Percentiles rank a stretch among this genome's conserved stretches.
phyloP scores from a whole-genome alignment of 257 asterid genomes.

The Primulina tabacum region DNA sequence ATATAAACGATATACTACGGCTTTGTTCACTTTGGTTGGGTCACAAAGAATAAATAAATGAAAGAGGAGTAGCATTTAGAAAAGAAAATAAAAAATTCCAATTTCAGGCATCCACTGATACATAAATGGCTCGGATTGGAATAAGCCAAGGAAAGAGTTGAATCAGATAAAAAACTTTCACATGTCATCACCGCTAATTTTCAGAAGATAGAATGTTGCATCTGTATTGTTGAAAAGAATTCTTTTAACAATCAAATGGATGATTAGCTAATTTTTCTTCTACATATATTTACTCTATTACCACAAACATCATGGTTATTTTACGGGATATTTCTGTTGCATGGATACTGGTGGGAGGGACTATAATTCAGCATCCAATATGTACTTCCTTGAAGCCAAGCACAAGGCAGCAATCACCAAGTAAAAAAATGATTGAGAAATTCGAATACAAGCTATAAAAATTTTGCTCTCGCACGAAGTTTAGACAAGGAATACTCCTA shows the following conservation, averaged over 20 bases:
- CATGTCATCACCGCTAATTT: not conserved
- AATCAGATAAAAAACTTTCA: too few relatives aligned
- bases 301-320: too few relatives aligned
- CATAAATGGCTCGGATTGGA: not conserved
- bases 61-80: not conserved
- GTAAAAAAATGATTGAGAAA: not conserved
- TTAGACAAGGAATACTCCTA: not conserved
- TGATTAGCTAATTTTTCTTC: not conserved
- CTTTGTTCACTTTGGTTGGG: not conserved
- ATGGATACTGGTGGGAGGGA: too few relatives aligned
- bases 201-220: not conserved
- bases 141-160: not conserved
- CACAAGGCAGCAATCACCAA: not conserved
- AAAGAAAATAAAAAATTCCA: not conserved
- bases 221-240: not conserved
- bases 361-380: not conserved
- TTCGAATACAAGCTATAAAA: not conserved
- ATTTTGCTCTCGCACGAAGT: not conserved
- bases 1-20: not conserved
- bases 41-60: not conserved
- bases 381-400: not conserved
- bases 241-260: not conserved
- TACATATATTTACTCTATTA: too few relatives aligned
- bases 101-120: too few relatives aligned
- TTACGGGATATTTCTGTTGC: too few relatives aligned